Percentiles rank a stretch among this genome's conserved stretches.
phyloP scores from a whole-genome alignment of 1,139 yeast genomes.

The Saccharomyces hybrid region DNA sequence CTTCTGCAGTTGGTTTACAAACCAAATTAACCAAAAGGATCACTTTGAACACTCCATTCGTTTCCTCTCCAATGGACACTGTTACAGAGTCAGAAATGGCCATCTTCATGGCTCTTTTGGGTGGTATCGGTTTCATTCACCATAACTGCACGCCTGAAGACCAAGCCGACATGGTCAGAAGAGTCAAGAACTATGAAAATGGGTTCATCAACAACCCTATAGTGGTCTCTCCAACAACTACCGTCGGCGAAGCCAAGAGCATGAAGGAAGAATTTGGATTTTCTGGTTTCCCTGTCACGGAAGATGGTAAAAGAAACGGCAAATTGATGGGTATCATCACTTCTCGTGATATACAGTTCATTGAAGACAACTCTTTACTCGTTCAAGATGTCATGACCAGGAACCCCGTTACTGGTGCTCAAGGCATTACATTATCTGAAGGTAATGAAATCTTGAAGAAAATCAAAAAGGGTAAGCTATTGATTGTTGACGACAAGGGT shows the following conservation, averaged over 20 bases:
- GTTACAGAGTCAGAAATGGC: slow-evolving; percentile 98
- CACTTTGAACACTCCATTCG: slow-evolving; percentile 85
- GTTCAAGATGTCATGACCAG: slow-evolving; percentile 84
- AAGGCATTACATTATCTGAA: slow-evolving; percentile 72
- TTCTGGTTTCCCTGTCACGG: slow-evolving; percentile 99
- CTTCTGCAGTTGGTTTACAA: slow-evolving; percentile 68
- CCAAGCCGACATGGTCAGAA: slow-evolving; percentile 96
- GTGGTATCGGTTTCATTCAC: slow-evolving; percentile 98
- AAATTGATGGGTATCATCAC: slow-evolving; percentile 93
- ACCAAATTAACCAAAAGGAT: slow-evolving; percentile 86
- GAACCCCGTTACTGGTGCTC: slow-evolving; percentile 74
- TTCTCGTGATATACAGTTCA: slow-evolving; percentile 94
- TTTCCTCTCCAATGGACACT: slow-evolving; percentile 98
- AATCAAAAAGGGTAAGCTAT: slow-evolving; percentile 96
- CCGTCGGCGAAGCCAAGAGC: slow-evolving; percentile 74
- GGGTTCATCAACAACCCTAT: slow-evolving; percentile 95
- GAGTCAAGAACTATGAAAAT: slow-evolving; percentile 93
- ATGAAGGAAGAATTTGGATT: slow-evolving; percentile 75
- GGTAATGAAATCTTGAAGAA: slow-evolving; percentile 87
- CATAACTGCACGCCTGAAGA: slow-evolving; percentile 95
- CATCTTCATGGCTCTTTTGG: slow-evolving; percentile 93
- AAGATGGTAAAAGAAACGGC: slow-evolving; percentile 77
- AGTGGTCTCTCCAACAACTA: slow-evolving; percentile 64
- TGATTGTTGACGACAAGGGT: slow-evolving; percentile 74
- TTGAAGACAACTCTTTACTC: slow-evolving; percentile 56